Percentiles rank a stretch among this genome's conserved stretches.
These are phyloP conservation scores for Scleroderma citrinum DNA, from an alignment of 768 basidiomycete genomes.

Conservation along the genomic window DNA sequence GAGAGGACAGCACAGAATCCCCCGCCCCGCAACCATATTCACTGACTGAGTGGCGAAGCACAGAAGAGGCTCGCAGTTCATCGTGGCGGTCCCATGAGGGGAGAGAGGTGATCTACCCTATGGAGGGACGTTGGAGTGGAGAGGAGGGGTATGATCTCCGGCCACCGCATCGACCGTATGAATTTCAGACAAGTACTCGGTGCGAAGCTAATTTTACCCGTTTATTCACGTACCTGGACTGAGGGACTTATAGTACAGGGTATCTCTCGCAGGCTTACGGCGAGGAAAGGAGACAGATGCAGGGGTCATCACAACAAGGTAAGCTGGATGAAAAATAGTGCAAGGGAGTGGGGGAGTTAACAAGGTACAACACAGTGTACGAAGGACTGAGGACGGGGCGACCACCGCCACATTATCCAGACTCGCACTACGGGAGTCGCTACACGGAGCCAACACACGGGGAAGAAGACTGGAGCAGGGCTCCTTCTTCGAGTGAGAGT, in stretches of 20 bases:
- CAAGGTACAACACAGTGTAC: constrained; percentile 16
- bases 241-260: not conserved
- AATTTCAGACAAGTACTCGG: constrained; percentile 17
- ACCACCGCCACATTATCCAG: constrained; percentile 10
- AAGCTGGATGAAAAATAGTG: constrained; percentile 3
- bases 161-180: constrained; percentile 17
- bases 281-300: constrained; percentile 2
- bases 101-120: constrained; percentile 4
- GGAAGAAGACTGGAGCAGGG: constrained; percentile 18
- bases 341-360: constrained; percentile 6
- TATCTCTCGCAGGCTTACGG: constrained; percentile 5
- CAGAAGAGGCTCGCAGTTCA: constrained; percentile 43
- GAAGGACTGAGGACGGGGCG: constrained; percentile 15
- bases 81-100: constrained; percentile 19
- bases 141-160: constrained; percentile 15
- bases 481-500: constrained; percentile 17
- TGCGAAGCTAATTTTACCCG: constrained; percentile 9
- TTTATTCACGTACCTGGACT: constrained; percentile 1
- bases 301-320: constrained; percentile 16
- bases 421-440: constrained; percentile 19
- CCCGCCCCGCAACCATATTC: constrained; percentile 14
- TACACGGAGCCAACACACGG: constrained; percentile 21
- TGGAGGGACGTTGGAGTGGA: constrained; percentile 13
- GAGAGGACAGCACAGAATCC: constrained; percentile 7
- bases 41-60: constrained; percentile 33